Base-by-base conservation (phyloP, 2,329 filamentous ascomycete genomes). In the Diaporthe destruens region DNA sequence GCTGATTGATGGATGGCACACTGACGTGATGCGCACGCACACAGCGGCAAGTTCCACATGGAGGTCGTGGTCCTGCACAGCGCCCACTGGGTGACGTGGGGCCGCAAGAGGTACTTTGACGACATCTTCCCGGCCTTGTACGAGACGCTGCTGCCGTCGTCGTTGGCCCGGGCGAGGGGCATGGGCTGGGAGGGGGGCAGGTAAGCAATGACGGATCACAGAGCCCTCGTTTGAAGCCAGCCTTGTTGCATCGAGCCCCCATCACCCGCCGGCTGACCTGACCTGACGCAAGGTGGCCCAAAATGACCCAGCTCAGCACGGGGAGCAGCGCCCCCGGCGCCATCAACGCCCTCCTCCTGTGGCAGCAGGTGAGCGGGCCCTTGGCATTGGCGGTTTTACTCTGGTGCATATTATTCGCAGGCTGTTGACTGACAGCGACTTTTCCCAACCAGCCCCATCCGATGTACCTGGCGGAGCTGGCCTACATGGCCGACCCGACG, bases 321-420 rank as follows among this genome's bases (percentile, higher is more conserved):
- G 86, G 85, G 6, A 78, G 82, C 16, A 85, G 81, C 68, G 85
- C 86, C 0, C 86, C 86, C 1, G 86, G 86, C 0, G 83, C 84
- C 51, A 86, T 87, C 69, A 88, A 88, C 74, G 82, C 80, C 32
- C 78, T 87, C 1, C 79, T 88, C n/a, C 83, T 87, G 65, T 88
- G 86, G 86, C 86, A 88, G 51, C 71, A 72, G 69, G 75, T 76
- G 23, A 68, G 63, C 53, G 6, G 20, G 1, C 14, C 39, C 34
- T 14, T 14, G 29, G 29, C 0, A 20, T 53, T 36, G 47, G 47
- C 47, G 14, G 11, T 9, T 53, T 6, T 66, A 1, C 32, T 18
- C 18, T 7, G 29, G 25, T 29, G 29, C 29, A 29, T 29, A 29
- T 29, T 20, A 39, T 18, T 1, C 3, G 32, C 4, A 36, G 6